Percentiles rank a stretch among this genome's conserved stretches.
Evolutionary conservation across 192 early-diverging fungal genomes (phyloP).

Genomic region (Mortierella hygrophila): DNA sequence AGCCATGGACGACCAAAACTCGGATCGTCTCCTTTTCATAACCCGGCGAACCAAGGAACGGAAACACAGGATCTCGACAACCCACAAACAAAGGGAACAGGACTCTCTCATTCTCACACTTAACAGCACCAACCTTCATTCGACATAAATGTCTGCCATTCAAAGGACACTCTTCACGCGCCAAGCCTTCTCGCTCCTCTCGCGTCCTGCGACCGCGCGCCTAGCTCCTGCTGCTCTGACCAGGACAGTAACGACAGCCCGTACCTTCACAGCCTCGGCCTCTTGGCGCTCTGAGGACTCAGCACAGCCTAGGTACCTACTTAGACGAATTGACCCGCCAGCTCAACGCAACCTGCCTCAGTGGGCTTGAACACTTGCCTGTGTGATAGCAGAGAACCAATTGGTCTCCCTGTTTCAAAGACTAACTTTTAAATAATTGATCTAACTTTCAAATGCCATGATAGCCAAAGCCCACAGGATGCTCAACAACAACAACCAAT

Average conservation of each 20-base stretch:
- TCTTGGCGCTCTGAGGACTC: constrained; percentile 17
- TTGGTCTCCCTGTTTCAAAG: not conserved
- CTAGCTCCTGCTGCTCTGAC: not conserved
- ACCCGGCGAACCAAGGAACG: not conserved
- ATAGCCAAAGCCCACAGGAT: not conserved
- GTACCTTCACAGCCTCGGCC: constrained; percentile 21
- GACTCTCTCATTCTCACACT: not conserved
- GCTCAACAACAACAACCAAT: not conserved
- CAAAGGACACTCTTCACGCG: not conserved
- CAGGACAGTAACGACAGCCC: constrained; percentile 4
- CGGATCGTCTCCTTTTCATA: not conserved
- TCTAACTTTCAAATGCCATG: not conserved
- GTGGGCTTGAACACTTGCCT: no score
- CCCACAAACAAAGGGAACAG: not conserved
- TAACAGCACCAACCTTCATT: not conserved
- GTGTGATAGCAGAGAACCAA: not conserved
- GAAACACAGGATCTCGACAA: not conserved
- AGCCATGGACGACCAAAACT: not conserved
- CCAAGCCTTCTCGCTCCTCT: constrained; percentile 2
- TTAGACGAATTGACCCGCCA: not conserved
- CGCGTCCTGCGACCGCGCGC: not conserved
- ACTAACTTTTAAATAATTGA: not conserved
- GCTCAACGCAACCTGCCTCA: not conserved
- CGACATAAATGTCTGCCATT: not conserved
- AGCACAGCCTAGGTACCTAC: not conserved